phyloP scores from a whole-genome alignment of 805 yeast species.

The Brettanomyces naardenensis region DNA sequence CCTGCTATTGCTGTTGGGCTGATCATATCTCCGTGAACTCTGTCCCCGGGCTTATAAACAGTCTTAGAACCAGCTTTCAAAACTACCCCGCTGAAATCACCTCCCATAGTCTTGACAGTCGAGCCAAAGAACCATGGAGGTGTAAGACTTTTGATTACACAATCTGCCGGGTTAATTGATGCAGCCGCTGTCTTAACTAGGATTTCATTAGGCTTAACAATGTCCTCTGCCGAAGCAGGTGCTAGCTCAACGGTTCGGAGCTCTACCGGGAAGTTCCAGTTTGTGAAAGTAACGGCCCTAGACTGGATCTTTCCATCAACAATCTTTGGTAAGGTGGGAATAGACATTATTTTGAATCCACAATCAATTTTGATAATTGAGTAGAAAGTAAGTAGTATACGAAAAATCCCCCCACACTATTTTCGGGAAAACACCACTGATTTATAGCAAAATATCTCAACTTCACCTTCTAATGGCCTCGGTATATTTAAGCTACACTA shows the following conservation, averaged over 20 bases:
- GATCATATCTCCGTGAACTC: constrained; percentile 11
- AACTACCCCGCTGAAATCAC: constrained; percentile 19
- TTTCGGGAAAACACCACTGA: no score
- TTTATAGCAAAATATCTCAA: no score
- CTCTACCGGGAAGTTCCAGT: constrained; percentile 6
- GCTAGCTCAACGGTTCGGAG: constrained; percentile 5
- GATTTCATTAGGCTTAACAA: constrained; percentile 11
- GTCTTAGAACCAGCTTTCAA: constrained; percentile 14
- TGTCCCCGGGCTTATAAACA: constrained; percentile 14
- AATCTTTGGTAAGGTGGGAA: constrained; percentile 4
- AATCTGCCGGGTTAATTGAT: constrained; percentile 18
- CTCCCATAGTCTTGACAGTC: constrained; percentile 12
- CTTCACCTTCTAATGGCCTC: no score
- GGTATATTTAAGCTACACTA: no score
- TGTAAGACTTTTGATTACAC: constrained; percentile 7
- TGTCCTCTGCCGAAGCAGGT: no score
- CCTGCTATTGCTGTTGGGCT: constrained; percentile 22
- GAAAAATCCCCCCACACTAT: no score
- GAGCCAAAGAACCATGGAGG: constrained; percentile 6
- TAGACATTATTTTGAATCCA: no score
- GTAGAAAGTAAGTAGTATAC: no score
- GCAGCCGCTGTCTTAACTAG: constrained; percentile 14
- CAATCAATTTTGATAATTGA: no score
- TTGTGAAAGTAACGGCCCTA: constrained; percentile 11
- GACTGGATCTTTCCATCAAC: constrained; percentile 7